These are phyloP conservation scores for Neopestalotiopsis sp. DNA, from an alignment of 2,329 filamentous ascomycete genomes.

Conservation along the genomic window DNA sequence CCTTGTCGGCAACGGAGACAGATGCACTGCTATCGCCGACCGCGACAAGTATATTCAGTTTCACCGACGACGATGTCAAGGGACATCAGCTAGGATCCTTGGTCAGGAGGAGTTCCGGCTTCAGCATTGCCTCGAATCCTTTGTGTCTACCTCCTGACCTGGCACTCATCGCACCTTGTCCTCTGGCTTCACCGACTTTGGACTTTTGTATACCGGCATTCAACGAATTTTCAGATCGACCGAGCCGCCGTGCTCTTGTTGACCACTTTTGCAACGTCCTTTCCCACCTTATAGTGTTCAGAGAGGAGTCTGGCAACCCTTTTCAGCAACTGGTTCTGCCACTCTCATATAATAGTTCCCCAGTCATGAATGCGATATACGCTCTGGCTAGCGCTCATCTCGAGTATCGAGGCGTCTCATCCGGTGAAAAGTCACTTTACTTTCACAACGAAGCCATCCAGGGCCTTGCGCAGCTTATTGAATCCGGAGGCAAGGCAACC, in stretches of 20 bases:
- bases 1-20: constrained; percentile 19
- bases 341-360: constrained; percentile 57
- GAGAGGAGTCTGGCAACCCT: constrained; percentile 66
- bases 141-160: constrained; percentile 40
- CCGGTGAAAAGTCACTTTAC: constrained; percentile 59
- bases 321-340: constrained; percentile 69
- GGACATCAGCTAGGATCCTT: constrained; percentile 22
- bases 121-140: constrained; percentile 24
- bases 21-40: constrained; percentile 13
- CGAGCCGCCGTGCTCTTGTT: constrained; percentile 59
- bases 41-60: constrained; percentile 31
- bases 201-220: constrained; percentile 60
- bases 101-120: constrained; percentile 27
- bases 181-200: constrained; percentile 46
- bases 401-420: constrained; percentile 65
- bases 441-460: constrained; percentile 66
- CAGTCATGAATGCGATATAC: constrained; percentile 82
- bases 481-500: constrained; percentile 53
- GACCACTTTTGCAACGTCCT: constrained; percentile 69
- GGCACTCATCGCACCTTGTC: constrained; percentile 46
- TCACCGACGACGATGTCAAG: constrained; percentile 26
- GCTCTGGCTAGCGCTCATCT: constrained; percentile 85
- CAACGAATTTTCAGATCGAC: constrained; percentile 59
- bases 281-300: constrained; percentile 68
- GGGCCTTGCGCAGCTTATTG: constrained; percentile 61